Conservation (phyloP, 169 alveolate genomes). For the Babesia gibsoni region DNA sequence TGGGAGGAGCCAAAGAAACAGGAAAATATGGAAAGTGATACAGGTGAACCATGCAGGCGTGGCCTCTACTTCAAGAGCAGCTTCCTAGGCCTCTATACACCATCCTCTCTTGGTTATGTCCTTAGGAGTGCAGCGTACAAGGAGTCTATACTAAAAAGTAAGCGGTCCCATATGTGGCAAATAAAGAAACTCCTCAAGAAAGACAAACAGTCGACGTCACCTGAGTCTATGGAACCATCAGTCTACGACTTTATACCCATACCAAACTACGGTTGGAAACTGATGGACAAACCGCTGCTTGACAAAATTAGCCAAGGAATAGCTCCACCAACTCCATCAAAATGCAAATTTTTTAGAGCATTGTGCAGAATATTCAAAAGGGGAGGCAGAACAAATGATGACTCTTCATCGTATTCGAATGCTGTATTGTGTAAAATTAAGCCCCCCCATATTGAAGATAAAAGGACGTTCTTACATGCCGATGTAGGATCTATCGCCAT, state of each 20-base stretch:
- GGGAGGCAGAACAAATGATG: neutral
- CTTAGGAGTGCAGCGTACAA: slow-evolving; percentile 24
- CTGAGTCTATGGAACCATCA: neutral
- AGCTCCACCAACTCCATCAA: neutral
- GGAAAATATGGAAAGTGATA: neutral
- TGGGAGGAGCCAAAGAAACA: neutral
- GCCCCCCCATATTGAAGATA: slow-evolving; percentile 32
- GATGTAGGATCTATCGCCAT: slow-evolving; percentile 61
- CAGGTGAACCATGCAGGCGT: neutral
- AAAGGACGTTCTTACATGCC: neutral
- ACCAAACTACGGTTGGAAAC: slow-evolving; percentile 66
- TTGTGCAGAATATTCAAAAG: slow-evolving; percentile 1
- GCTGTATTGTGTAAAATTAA: slow-evolving; percentile 45
- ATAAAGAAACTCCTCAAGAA: neutral
- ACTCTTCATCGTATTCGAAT: neutral
- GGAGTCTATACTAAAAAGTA: slow-evolving; percentile 2
- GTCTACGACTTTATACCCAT: slow-evolving; percentile 16
- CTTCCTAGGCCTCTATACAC: slow-evolving; percentile 41
- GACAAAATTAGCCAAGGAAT: slow-evolving; percentile 6
- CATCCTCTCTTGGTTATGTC: slow-evolving; percentile 32
- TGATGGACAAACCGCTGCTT: slow-evolving; percentile 14
- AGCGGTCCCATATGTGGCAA: slow-evolving; percentile 1
- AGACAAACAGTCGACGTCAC: neutral
- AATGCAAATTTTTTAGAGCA: neutral
- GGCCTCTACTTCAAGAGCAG: slow-evolving; percentile 47